Conservation (phyloP, 2,329 filamentous ascomycete genomes). For the Ophiocordyceps camponoti-leonardi region DNA sequence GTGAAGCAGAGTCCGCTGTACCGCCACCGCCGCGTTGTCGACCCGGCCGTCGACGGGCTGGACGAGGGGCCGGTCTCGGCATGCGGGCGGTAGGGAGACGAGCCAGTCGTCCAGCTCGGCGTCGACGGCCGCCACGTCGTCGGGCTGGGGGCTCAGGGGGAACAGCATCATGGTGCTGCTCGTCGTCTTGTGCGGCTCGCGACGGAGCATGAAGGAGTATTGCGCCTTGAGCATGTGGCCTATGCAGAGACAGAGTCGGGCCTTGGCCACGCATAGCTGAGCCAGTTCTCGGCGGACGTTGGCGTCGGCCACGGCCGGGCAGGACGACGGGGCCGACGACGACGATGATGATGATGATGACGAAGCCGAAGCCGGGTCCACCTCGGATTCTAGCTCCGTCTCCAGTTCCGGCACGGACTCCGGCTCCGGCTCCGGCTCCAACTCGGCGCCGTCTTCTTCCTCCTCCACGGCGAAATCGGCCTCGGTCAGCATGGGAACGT, state of each 20-base stretch:
- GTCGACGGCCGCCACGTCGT: conserved; percentile 54
- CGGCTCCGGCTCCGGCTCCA: not conserved
- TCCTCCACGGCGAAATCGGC: conserved; percentile 48
- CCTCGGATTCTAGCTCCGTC: not conserved
- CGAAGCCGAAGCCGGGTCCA: not conserved
- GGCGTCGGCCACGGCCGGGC: conserved; percentile 51
- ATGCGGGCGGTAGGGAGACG: conserved; percentile 50
- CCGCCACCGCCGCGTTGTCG: conserved; percentile 39
- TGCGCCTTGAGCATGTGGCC: conserved; percentile 80
- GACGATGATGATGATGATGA: too few species aligned
- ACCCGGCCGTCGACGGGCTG: conserved; percentile 36
- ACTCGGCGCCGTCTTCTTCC: not conserved
- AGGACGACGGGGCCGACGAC: conserved; percentile 16
- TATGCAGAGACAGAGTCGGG: conserved; percentile 76
- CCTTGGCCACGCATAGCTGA: conserved; percentile 79
- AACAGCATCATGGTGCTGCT: conserved; percentile 75
- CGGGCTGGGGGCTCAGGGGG: conserved; percentile 61
- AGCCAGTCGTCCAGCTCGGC: conserved; percentile 65
- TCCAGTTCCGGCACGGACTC: not conserved
- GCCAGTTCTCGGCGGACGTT: conserved; percentile 64
- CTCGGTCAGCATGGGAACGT: conserved; percentile 76
- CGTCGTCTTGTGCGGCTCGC: conserved; percentile 62
- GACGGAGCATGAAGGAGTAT: conserved; percentile 78
- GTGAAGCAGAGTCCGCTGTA: conserved; percentile 75
- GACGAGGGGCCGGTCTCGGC: conserved; percentile 45